phyloP scores from a whole-genome alignment of 164 flowering plant genomes.

The Tetrastigma voinierianum region DNA sequence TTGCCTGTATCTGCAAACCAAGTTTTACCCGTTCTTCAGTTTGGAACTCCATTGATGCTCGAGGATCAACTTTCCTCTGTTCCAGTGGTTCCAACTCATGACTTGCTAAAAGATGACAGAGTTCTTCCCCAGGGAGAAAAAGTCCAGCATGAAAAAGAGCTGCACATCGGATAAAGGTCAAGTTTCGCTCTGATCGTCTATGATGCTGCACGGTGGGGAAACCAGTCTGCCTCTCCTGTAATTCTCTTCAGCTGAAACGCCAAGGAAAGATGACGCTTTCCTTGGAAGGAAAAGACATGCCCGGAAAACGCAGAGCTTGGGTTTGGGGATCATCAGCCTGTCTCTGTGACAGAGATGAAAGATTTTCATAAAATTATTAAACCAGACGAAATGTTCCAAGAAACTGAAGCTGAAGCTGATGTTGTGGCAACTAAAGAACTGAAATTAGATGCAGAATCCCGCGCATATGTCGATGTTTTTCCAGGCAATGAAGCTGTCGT shows the following conservation, averaged over 20 bases:
- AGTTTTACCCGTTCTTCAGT: too few species aligned
- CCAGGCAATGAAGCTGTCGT: not conserved
- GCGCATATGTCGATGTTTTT: constrained; percentile 1
- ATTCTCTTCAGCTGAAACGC: not conserved
- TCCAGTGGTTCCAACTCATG: not conserved
- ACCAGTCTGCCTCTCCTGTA: too few species aligned
- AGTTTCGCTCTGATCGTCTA: too few species aligned
- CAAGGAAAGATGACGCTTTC: not conserved
- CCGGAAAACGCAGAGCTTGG: constrained; percentile 9
- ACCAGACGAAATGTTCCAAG: constrained; percentile 21
- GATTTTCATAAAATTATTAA: constrained; percentile 9
- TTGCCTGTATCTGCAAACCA: too few species aligned
- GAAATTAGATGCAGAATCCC: constrained; percentile 10
- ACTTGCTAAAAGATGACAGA: too few species aligned
- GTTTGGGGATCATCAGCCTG: constrained; percentile 1
- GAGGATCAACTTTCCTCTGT: not conserved
- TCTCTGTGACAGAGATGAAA: constrained; percentile 6
- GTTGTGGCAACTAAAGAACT: constrained; percentile 12
- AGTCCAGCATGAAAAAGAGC: too few species aligned
- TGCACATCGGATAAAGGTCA: too few species aligned
- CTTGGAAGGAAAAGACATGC: constrained; percentile 7
- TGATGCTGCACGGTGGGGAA: too few species aligned
- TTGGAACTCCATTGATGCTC: not conserved
- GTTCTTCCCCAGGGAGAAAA: too few species aligned
- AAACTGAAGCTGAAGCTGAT: constrained; percentile 7